These are phyloP conservation scores for Fomitopsis schrenkii DNA, from an alignment of 1,284 basidiomycete genomes.

Conservation along the genomic window DNA sequence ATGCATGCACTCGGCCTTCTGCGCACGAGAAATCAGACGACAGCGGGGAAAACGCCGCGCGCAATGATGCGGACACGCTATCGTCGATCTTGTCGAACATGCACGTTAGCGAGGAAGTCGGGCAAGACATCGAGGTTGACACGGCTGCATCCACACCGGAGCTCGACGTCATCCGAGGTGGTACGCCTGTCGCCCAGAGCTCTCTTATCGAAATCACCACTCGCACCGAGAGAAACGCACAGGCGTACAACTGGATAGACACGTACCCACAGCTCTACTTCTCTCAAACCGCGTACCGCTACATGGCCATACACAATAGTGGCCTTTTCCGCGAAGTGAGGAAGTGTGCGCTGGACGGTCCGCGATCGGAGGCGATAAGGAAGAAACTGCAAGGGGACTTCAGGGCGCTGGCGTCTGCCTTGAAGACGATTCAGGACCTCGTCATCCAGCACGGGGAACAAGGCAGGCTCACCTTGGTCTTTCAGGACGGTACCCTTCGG, in stretches of 20 bases:
- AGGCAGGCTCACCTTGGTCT: constrained; percentile 44
- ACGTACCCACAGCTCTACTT: constrained; percentile 49
- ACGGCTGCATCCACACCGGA: constrained; percentile 18
- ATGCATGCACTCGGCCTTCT: constrained; percentile 35
- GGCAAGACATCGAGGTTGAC: not conserved
- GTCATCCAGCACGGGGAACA: constrained; percentile 40
- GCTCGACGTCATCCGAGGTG: constrained; percentile 37
- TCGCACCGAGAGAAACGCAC: constrained; percentile 29
- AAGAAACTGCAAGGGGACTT: constrained; percentile 30
- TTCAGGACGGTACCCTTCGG: constrained; percentile 34
- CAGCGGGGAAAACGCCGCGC: too few species aligned
- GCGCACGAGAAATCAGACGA: not conserved
- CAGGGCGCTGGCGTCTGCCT: constrained; percentile 35
- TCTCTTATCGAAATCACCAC: constrained; percentile 47
- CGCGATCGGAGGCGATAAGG: constrained; percentile 29
- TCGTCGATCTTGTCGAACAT: constrained; percentile 26
- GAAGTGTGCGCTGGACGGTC: constrained; percentile 34
- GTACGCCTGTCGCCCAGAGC: constrained; percentile 38
- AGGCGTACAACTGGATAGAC: constrained; percentile 41
- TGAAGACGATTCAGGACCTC: constrained; percentile 37
- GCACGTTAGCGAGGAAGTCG: constrained; percentile 8
- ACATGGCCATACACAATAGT: constrained; percentile 43
- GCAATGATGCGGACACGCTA: constrained; percentile 31
- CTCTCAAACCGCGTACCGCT: constrained; percentile 48
- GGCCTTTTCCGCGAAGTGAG: constrained; percentile 39